A percentile compares a stretch with the other conserved stretches of the same genome.
Evolutionary conservation across 768 basidiomycete species (phyloP).

Genomic region (Leccinum imitatum): DNA sequence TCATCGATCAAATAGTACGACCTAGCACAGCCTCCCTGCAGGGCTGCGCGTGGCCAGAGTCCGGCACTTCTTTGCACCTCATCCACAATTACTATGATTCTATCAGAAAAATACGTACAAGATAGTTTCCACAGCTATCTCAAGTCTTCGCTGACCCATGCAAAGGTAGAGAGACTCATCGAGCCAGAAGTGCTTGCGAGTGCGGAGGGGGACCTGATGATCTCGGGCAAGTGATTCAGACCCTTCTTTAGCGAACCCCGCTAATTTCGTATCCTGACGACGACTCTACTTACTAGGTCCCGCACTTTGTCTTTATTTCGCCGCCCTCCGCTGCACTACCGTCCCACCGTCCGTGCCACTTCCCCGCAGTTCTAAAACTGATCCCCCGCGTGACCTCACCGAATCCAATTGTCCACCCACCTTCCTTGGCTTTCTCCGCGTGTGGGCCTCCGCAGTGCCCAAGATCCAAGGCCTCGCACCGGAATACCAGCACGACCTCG

Average conservation of each 20-base stretch:
- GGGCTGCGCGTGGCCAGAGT: neutral
- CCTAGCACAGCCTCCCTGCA: slow-evolving; percentile 3
- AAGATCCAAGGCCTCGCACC: slow-evolving; percentile 60
- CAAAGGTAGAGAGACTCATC: slow-evolving; percentile 71
- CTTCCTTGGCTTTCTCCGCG: slow-evolving; percentile 66
- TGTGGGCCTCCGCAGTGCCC: slow-evolving; percentile 71
- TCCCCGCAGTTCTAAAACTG: slow-evolving; percentile 52
- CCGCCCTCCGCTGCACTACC: slow-evolving; percentile 73
- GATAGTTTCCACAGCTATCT: slow-evolving; percentile 83
- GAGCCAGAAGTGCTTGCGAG: slow-evolving; percentile 72
- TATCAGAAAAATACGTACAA: slow-evolving; percentile 67
- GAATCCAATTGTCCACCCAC: slow-evolving; percentile 65
- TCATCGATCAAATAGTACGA: slow-evolving; percentile 1
- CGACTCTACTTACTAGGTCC: slow-evolving; percentile 48
- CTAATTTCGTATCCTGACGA: neutral
- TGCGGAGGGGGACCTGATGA: slow-evolving; percentile 84
- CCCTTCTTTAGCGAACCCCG: neutral
- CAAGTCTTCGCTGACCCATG: slow-evolving; percentile 74
- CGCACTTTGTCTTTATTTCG: slow-evolving; percentile 82
- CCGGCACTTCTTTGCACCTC: neutral
- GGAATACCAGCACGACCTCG: slow-evolving; percentile 78
- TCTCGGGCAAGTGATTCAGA: slow-evolving; percentile 56
- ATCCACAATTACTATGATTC: slow-evolving; percentile 19
- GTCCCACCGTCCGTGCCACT: slow-evolving; percentile 79
- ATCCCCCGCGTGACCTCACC: slow-evolving; percentile 57